Conservation (phyloP, 129 eudicot genomes). For the Ambrosia artemisiifolia region DNA sequence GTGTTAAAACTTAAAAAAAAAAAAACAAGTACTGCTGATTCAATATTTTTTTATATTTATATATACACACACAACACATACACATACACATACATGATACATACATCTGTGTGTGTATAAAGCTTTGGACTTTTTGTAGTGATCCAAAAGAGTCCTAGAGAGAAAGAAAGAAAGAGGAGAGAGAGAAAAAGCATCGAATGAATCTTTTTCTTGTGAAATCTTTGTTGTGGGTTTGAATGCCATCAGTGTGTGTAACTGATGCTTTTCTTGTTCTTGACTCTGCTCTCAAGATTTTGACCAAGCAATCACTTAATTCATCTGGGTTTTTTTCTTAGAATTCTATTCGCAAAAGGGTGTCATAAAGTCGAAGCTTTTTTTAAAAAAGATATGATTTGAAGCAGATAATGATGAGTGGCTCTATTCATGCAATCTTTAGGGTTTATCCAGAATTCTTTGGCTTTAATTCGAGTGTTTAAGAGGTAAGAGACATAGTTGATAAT, state of each 20-base stretch:
- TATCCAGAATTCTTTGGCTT: constrained; percentile 7
- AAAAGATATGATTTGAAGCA: constrained; percentile 27
- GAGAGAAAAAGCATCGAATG: constrained; percentile 31
- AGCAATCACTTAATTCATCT: constrained; percentile 8
- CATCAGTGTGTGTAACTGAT: constrained; percentile 31
- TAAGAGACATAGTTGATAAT: constrained; percentile 12
- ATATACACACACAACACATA: background rate
- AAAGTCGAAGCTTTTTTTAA: constrained; percentile 1
- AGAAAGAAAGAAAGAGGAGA: constrained; percentile 2
- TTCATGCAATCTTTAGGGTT: constrained; percentile 26
- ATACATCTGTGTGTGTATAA: constrained; percentile 30
- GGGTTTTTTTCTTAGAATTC: constrained; percentile 17
- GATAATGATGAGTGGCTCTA: constrained; percentile 45
- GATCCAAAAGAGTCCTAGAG: constrained; percentile 45
- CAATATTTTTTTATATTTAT: background rate
- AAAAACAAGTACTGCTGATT: constrained; percentile 19
- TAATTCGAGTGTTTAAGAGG: constrained; percentile 15
- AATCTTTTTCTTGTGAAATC: constrained; percentile 38
- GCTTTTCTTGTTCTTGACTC: constrained; percentile 41
- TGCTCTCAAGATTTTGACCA: constrained; percentile 23
- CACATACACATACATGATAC: background rate
- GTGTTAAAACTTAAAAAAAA: no score
- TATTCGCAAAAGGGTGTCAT: constrained; percentile 14
- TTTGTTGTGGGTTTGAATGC: constrained; percentile 45
- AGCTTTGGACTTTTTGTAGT: constrained; percentile 61